Conservation (phyloP, 2,329 filamentous ascomycete species). For the Scedosporium minutisporum region DNA sequence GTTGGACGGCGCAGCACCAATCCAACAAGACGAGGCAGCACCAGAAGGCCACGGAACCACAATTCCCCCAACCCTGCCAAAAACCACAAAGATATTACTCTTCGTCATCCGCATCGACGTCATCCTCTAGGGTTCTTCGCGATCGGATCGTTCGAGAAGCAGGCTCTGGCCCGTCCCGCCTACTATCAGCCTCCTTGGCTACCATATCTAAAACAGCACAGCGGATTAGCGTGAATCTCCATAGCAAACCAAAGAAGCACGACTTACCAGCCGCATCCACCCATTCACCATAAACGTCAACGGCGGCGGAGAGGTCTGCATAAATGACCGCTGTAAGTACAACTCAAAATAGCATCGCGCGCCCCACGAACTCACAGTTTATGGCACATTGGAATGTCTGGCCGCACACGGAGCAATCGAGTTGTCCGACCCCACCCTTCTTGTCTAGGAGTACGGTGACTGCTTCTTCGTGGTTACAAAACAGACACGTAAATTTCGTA, state of each 20-base stretch:
- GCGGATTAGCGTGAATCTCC: conserved; percentile 7
- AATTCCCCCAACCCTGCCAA: neutral
- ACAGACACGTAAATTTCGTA: conserved; percentile 89
- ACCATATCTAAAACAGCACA: conserved; percentile 33
- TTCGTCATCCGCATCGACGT: neutral
- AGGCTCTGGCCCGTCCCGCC: neutral
- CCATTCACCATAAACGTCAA: conserved; percentile 98
- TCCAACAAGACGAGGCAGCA: too few species aligned
- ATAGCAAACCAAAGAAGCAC: neutral
- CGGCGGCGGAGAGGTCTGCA: conserved; percentile 74
- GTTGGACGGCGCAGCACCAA: too few species aligned
- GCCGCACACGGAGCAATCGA: conserved; percentile 87
- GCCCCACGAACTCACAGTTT: conserved; percentile 56
- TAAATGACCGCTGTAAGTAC: conserved; percentile 9
- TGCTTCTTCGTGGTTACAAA: conserved; percentile 96
- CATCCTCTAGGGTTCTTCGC: neutral
- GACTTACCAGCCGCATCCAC: conserved; percentile 67
- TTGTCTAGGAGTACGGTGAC: conserved; percentile 89
- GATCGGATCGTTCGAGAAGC: neutral
- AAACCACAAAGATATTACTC: neutral
- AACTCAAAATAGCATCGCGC: neutral
- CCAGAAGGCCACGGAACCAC: neutral
- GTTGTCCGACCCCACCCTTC: conserved; percentile 74
- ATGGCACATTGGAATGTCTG: conserved; percentile 89
- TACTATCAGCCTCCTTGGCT: conserved; percentile 31